These are phyloP conservation scores for Chlorophyllum brunneum DNA, from an alignment of 768 basidiomycete species.

Conservation along the genomic window DNA sequence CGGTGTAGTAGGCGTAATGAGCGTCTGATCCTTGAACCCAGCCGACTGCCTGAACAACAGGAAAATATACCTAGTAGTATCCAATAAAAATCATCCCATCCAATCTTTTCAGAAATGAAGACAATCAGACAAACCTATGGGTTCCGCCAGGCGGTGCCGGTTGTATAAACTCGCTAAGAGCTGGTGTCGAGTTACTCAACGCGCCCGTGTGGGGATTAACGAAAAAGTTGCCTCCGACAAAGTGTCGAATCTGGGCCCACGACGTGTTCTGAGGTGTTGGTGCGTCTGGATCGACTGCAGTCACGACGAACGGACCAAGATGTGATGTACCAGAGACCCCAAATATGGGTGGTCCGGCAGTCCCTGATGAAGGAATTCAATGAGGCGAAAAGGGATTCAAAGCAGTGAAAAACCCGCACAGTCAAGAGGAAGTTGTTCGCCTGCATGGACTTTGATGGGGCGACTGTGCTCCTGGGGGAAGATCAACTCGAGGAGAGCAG, in stretches of 20 bases:
- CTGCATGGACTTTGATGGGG: conserved; percentile 20
- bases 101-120: too few relatives aligned
- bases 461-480: conserved; percentile 18
- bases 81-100: neutral
- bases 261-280: conserved; percentile 45
- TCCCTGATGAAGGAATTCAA: conserved; percentile 23
- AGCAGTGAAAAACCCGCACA: neutral
- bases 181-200: conserved; percentile 34
- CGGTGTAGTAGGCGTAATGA: conserved; percentile 33
- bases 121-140: neutral
- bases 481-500: conserved; percentile 21
- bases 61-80: conserved; percentile 37
- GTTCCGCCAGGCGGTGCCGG: conserved; percentile 24
- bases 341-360: conserved; percentile 34
- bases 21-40: conserved; percentile 36
- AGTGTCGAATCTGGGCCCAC: conserved; percentile 42
- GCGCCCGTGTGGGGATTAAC: neutral
- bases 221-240: conserved; percentile 40
- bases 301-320: conserved; percentile 42
- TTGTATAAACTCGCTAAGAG: conserved; percentile 34
- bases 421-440: conserved; percentile 19
- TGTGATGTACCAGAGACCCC: conserved; percentile 20
- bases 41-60: conserved; percentile 41
- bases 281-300: conserved; percentile 45
- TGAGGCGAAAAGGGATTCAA: neutral